Percentiles rank a stretch among this genome's conserved stretches.
These are phyloP conservation scores for Trichoderma arundinaceum DNA, from an alignment of 2,329 filamentous ascomycete species.

Conservation along the genomic window DNA sequence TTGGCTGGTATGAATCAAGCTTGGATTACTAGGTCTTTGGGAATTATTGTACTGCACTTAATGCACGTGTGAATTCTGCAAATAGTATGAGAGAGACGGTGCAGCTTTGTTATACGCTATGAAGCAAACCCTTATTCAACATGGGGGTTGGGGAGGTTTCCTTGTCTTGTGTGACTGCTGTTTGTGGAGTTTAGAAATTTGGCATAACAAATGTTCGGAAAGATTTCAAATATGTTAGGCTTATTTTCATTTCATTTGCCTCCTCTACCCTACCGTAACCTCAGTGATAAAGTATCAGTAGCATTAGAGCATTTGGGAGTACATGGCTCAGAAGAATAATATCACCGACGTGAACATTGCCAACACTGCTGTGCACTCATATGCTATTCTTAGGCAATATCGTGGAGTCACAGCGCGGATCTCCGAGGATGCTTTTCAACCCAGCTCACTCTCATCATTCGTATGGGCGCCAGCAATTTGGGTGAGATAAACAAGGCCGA, in stretches of 20 bases:
- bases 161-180: not conserved
- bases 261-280: not conserved
- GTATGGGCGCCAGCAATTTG: not conserved
- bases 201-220: not conserved
- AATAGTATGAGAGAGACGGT: not conserved
- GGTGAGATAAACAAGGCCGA: not conserved
- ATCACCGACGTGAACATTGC: not conserved
- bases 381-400: not conserved
- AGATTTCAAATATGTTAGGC: not conserved
- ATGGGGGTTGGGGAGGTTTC: not conserved
- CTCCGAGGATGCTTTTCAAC: not conserved
- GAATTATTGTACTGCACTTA: not conserved
- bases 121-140: not conserved
- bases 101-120: not conserved
- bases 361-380: not conserved
- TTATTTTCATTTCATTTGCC: not conserved
- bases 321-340: not conserved
- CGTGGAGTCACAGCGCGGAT: not conserved
- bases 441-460: not conserved
- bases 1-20: not conserved
- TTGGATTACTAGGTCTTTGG: not conserved
- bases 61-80: not conserved
- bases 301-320: not conserved
- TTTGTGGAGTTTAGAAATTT: not conserved
- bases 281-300: not conserved